phyloP scores from a whole-genome alignment of 2,329 filamentous ascomycete species.

The Mariannaea sp. region DNA sequence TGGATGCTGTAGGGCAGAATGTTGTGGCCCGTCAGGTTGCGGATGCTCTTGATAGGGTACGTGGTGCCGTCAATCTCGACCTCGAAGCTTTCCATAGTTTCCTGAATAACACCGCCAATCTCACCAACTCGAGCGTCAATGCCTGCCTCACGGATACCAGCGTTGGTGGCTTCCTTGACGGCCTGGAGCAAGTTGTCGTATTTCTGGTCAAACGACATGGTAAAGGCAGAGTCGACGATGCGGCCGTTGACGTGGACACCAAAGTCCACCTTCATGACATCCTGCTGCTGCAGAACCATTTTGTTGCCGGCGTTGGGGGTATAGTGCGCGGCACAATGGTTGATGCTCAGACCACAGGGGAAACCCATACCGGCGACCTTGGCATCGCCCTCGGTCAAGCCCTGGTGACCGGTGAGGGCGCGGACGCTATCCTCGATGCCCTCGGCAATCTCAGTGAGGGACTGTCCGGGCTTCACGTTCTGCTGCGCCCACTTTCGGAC shows the following conservation, averaged over 20 bases:
- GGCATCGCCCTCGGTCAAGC: constrained; percentile 77
- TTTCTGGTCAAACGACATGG: constrained; percentile 73
- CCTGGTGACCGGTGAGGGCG: constrained; percentile 75
- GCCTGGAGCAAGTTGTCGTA: constrained; percentile 77
- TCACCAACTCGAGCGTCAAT: constrained; percentile 90
- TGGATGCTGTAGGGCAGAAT: constrained; percentile 91
- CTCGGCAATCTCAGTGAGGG: constrained; percentile 80
- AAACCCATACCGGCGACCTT: constrained; percentile 84
- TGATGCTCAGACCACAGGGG: constrained; percentile 81
- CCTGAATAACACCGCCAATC: constrained; percentile 82
- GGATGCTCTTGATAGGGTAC: constrained; percentile 81
- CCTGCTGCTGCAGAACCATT: constrained; percentile 69
- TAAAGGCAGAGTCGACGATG: constrained; percentile 83
- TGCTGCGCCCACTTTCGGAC: constrained; percentile 83
- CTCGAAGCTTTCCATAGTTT: constrained; percentile 93
- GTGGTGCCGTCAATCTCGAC: constrained; percentile 80
- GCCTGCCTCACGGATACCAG: constrained; percentile 81
- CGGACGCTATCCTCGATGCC: constrained; percentile 86
- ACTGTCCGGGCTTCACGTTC: constrained; percentile 80
- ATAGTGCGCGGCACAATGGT: constrained; percentile 86
- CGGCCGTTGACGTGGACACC: constrained; percentile 80
- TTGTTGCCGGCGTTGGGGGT: constrained; percentile 88
- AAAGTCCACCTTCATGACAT: constrained; percentile 84
- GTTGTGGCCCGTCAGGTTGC: constrained; percentile 87
- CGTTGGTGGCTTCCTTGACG: constrained; percentile 79